Evolutionary conservation across 169 alveolate genomes (phyloP), one percentile per base, ranked within the genome.

Genomic region (Plasmodium fragile): DNA sequence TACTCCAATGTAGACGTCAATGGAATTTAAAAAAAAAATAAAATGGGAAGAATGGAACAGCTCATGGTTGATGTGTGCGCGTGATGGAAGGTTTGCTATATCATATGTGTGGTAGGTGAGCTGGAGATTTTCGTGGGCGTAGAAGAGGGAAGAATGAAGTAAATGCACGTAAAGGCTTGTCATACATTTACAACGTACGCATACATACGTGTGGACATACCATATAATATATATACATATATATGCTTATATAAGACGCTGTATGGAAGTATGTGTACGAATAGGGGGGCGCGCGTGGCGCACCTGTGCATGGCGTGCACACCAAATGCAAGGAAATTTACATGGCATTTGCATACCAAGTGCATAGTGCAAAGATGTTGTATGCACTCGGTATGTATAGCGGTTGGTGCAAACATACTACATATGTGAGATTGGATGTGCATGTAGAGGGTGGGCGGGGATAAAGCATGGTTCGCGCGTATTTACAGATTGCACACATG

Each of bases 1-100:
- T 87, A 72, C 85, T 87, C 93, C 93, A 75, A 87, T 87, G 81
- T 87, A 87, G 55, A 77, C 80, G 93, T 87, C 93, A 87, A 78
- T 87, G 81, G 53, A 65, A 25, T 65, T 43, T 72, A 59, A 72
- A 72, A 87, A 87, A 85, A 87, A 87, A 87, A 87, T 73, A 85
- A 25, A 8, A n/a, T 16, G 77, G 36, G 18, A 55, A 69, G 32
- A 32, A 81, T 30, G 25, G 25, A 39, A 49, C 65, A 75, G 59
- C 78, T 45, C 69, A 73, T 53, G 65, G 34, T 22, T 13, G n/a
- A 82, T 65, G 52, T 28, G 65, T 79, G 28, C 5, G 41, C 69
- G 11, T 39, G 49, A 65, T 65, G 36, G 30, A 39, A 65, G 4
- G 75, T 65, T 25, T n/a, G 75, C 13, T 65, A 65, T 65, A 65